phyloP scores from a whole-genome alignment of 495 filamentous ascomycete genomes.

The Rostrohypoxylon terebratum region DNA sequence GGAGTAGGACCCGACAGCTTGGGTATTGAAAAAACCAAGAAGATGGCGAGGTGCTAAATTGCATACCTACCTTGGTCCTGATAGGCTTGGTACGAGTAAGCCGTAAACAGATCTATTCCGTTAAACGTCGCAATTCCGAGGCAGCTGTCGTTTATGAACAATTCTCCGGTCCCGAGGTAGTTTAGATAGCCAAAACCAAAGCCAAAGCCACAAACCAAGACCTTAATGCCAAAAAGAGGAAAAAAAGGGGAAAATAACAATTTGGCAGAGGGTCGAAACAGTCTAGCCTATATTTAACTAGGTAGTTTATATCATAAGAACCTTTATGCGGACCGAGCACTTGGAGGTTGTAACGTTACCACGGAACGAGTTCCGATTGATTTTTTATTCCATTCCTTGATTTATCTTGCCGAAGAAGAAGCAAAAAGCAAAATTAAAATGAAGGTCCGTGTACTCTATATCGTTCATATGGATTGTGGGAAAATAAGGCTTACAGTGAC shows the following conservation, averaged over 20 bases:
- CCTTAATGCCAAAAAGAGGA: neutral
- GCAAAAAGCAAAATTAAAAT: neutral
- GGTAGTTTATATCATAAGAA: neutral
- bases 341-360: conserved; percentile 4
- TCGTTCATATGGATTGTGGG: neutral
- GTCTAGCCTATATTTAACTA: conserved; percentile 12
- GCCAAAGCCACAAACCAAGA: neutral
- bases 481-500: neutral
- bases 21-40: conserved; percentile 14
- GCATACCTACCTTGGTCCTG: neutral
- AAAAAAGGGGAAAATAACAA: conserved; percentile 1
- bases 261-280: neutral
- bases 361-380: neutral
- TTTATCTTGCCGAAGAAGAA: neutral
- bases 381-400: neutral
- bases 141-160: neutral
- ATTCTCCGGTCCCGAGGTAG: conserved; percentile 1
- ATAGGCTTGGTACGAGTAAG: neutral
- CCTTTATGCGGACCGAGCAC: neutral
- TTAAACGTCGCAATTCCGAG: neutral
- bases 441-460: neutral
- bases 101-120: neutral
- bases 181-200: neutral
- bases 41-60: neutral
- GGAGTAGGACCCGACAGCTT: conserved; percentile 12